phyloP scores from a whole-genome alignment of 2,329 filamentous ascomycete genomes.

The Epichloe sylvatica region DNA sequence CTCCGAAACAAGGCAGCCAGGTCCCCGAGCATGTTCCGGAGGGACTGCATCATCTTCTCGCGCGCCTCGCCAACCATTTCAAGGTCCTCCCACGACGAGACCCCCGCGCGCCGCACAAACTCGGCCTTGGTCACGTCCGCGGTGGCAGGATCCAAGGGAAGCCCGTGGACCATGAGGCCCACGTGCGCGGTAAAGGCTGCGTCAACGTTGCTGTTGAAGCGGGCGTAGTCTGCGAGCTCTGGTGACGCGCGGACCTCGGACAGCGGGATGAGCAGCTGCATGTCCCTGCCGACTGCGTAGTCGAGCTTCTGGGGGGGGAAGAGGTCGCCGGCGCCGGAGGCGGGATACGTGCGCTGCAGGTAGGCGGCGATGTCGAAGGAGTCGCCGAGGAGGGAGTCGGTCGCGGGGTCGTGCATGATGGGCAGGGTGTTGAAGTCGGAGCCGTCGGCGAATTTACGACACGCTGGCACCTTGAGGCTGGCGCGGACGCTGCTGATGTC shows the following conservation, averaged over 20 bases:
- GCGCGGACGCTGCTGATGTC: conserved; percentile 36
- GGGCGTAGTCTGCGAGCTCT: conserved; percentile 11
- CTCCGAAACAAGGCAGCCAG: conserved; percentile 26
- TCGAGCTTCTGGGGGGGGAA: conserved; percentile 31
- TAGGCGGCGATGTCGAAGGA: conserved; percentile 52
- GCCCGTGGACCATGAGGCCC: conserved; percentile 22
- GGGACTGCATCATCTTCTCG: conserved; percentile 22
- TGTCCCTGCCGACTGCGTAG: conserved; percentile 17
- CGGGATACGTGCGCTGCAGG: conserved; percentile 38
- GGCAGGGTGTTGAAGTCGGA: conserved; percentile 47
- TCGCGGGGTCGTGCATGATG: conserved; percentile 34
- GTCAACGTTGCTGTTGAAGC: conserved; percentile 43
- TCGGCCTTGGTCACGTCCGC: conserved; percentile 30
- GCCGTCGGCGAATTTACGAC: conserved; percentile 42
- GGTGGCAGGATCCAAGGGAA: conserved; percentile 38
- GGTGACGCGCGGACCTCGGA: conserved; percentile 16
- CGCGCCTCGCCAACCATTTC: conserved; percentile 24
- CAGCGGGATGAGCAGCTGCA: conserved; percentile 22
- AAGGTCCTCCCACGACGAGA: conserved; percentile 31
- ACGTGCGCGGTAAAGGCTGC: conserved; percentile 34
- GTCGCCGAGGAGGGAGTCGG: conserved; percentile 36
- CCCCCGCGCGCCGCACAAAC: conserved; percentile 32
- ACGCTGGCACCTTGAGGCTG: conserved; percentile 30
- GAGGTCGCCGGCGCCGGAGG: conserved; percentile 24
- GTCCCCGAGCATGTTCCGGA: conserved; percentile 26